Percentiles rank a stretch among this genome's conserved stretches.
These are phyloP conservation scores for Daldinia grandis DNA, from an alignment of 495 filamentous ascomycete genomes.

Conservation along the genomic window DNA sequence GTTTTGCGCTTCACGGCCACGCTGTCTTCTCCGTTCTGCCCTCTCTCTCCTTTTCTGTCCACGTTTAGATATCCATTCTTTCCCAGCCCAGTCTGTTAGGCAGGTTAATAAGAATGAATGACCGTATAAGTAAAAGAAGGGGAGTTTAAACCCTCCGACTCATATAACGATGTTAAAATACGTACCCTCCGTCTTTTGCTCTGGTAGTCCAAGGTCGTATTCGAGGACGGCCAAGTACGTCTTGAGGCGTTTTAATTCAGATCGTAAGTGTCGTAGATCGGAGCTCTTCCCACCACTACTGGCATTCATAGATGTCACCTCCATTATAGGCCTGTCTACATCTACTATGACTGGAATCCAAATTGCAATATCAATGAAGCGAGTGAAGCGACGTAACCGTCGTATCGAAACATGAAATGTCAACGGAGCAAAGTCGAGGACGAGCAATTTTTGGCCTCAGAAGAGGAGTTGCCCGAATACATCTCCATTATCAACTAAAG, in stretches of 20 bases:
- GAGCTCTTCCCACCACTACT: background rate
- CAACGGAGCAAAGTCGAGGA: background rate
- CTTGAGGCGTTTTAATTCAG: slow-evolving; percentile 8
- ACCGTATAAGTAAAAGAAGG: background rate
- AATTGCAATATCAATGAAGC: background rate
- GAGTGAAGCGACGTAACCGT: background rate
- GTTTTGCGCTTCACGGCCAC: background rate
- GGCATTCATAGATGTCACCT: background rate
- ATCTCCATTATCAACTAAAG: slow-evolving; percentile 32
- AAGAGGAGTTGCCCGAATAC: slow-evolving; percentile 7
- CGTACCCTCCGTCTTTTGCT: slow-evolving; percentile 16
- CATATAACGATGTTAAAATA: background rate
- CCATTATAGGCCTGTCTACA: background rate
- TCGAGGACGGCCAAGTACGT: slow-evolving; percentile 16
- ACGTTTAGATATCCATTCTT: slow-evolving; percentile 13
- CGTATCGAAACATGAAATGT: background rate
- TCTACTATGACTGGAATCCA: background rate
- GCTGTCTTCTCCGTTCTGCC: background rate
- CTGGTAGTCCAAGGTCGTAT: background rate
- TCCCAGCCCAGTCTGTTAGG: background rate
- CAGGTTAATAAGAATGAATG: slow-evolving; percentile 12
- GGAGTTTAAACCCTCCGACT: background rate
- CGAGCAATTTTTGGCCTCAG: background rate
- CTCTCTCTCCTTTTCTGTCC: slow-evolving; percentile 5
- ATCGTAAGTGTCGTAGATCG: slow-evolving; percentile 3